A percentile compares a stretch with the other conserved stretches of the same genome.
phyloP scores from a whole-genome alignment of 1,284 basidiomycete species.

The Ganoderma meredithae region DNA sequence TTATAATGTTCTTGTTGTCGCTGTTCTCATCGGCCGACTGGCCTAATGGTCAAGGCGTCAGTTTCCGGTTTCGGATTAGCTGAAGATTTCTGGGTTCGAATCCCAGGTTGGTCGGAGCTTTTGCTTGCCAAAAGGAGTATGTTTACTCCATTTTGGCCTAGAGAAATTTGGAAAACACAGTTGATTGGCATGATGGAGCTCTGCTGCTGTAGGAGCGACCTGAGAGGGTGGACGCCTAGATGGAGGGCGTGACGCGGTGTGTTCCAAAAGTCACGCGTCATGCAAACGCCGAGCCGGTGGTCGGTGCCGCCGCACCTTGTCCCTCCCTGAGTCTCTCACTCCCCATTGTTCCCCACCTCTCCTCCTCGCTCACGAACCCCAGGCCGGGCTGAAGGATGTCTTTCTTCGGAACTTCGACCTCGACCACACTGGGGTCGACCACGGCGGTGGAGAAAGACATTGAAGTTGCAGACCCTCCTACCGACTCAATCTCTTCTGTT shows the following conservation, averaged over 20 bases:
- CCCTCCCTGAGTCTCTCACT: conserved; percentile 1
- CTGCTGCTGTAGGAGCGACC: no score
- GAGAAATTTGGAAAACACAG: no score
- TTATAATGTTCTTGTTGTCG: no score
- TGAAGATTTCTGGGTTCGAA: conserved; percentile 62
- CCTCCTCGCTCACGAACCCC: background rate
- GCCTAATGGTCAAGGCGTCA: conserved; percentile 38
- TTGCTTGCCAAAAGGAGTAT: background rate
- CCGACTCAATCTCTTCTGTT: conserved; percentile 78
- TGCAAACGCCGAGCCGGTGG: conserved; percentile 9
- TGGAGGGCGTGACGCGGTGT: conserved; percentile 1
- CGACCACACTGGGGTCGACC: conserved; percentile 39
- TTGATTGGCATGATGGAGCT: no score
- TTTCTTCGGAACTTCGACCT: conserved; percentile 47
- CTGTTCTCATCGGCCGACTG: conserved; percentile 26
- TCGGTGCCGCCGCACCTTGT: conserved; percentile 8
- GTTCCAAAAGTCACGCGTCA: conserved; percentile 18
- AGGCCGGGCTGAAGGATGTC: conserved; percentile 42
- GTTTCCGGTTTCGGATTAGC: conserved; percentile 50
- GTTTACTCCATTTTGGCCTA: no score
- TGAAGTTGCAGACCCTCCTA: conserved; percentile 76
- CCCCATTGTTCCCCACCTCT: background rate
- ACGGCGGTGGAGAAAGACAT: conserved; percentile 65
- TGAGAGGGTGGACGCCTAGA: background rate
- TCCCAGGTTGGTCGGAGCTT: conserved; percentile 54